These are phyloP conservation scores for Plantago major DNA, from an alignment of 257 asterid genomes.

Conservation along the genomic window DNA sequence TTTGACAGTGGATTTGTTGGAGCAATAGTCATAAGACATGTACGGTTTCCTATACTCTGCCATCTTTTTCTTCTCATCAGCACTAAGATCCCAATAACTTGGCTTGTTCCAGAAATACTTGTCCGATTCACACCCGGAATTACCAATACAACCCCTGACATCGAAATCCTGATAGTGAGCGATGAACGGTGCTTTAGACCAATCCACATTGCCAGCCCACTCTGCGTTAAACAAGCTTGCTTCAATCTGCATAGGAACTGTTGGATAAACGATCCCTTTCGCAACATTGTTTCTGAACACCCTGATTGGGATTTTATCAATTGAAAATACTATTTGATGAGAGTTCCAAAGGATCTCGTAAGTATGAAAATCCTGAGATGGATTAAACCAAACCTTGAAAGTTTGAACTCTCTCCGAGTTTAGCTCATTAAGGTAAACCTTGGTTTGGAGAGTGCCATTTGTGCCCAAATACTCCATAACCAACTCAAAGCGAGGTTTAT, in stretches of 20 bases:
- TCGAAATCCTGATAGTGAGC: conserved; percentile 30
- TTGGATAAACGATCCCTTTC: conserved; percentile 27
- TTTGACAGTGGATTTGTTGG: not conserved
- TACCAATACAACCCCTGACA: conserved; percentile 21
- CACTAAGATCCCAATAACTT: conserved; percentile 9
- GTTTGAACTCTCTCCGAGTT: conserved; percentile 40
- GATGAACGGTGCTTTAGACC: conserved; percentile 44
- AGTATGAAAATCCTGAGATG: conserved; percentile 48
- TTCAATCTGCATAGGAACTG: conserved; percentile 39
- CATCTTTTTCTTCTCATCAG: conserved; percentile 16
- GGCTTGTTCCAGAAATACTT: conserved; percentile 26
- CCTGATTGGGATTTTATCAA: conserved; percentile 42
- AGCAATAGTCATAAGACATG: conserved; percentile 41
- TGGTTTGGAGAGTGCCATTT: conserved; percentile 38
- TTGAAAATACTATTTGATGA: conserved; percentile 29
- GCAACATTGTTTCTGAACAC: conserved; percentile 39
- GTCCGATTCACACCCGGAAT: not conserved
- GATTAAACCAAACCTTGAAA: conserved; percentile 52
- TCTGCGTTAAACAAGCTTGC: conserved; percentile 43
- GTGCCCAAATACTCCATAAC: conserved; percentile 36
- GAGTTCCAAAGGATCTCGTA: conserved; percentile 52
- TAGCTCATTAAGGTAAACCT: conserved; percentile 35
- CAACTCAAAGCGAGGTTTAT: conserved; percentile 27
- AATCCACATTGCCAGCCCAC: conserved; percentile 46
- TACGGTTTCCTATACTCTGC: not conserved